Evolutionary conservation across 257 asterid species (phyloP).

Genomic region (Penstemon barbatus): DNA sequence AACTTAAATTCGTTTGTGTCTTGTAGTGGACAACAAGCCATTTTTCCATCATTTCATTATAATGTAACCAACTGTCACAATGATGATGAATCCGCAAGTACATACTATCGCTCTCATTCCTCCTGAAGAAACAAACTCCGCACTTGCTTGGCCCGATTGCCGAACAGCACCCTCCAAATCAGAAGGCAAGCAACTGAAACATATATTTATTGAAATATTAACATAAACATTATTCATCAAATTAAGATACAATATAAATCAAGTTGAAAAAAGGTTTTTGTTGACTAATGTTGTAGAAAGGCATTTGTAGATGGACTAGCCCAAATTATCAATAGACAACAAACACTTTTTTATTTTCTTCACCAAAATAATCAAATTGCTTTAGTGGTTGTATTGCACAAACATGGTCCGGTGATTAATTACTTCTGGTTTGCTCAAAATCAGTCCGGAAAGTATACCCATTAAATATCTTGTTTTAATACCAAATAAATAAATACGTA

Average conservation of each 20-base stretch:
- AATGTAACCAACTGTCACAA: slow-evolving; percentile 20
- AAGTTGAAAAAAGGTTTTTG: not conserved
- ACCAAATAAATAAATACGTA: not conserved
- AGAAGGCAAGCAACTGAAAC: slow-evolving; percentile 86
- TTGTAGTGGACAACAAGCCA: not conserved
- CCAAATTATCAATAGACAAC: not conserved
- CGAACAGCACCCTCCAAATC: slow-evolving; percentile 94
- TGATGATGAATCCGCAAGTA: not conserved
- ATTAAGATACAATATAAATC: not conserved
- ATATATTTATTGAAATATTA: slow-evolving; percentile 19
- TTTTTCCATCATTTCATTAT: slow-evolving; percentile 10
- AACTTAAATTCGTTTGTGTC: too few species aligned
- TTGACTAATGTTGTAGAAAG: not conserved
- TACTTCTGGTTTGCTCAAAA: too few species aligned
- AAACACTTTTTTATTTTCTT: not conserved
- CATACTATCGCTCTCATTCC: slow-evolving; percentile 90
- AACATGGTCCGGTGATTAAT: not conserved
- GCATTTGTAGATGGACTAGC: not conserved
- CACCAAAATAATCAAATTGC: not conserved
- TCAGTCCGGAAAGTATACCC: not conserved
- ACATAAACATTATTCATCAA: not conserved
- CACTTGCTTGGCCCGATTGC: slow-evolving; percentile 86
- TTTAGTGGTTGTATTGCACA: slow-evolving; percentile 2
- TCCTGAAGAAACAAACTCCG: slow-evolving; percentile 78
- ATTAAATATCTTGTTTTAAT: not conserved